Evolutionary conservation across 2,329 filamentous ascomycete species (phyloP).

Genomic region (Fusarium stilboides): DNA sequence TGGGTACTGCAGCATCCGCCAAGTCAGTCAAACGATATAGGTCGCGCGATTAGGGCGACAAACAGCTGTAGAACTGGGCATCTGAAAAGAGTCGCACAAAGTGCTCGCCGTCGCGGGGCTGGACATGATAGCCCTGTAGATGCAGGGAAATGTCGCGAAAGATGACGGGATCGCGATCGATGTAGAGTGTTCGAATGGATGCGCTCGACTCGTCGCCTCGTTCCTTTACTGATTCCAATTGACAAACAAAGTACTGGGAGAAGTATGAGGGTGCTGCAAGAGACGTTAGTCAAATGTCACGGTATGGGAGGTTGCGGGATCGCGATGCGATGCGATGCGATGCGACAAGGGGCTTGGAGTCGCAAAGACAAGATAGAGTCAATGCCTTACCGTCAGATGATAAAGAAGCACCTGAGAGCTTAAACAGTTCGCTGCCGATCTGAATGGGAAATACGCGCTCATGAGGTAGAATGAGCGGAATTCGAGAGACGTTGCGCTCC

Average conservation of each 20-base stretch:
- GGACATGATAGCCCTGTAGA: slow-evolving; percentile 91
- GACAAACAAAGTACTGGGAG: slow-evolving; percentile 91
- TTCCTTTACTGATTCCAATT: slow-evolving; percentile 76
- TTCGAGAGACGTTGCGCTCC: slow-evolving; percentile 60
- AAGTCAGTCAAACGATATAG: slow-evolving; percentile 2
- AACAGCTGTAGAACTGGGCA: slow-evolving; percentile 92
- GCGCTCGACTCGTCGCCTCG: slow-evolving; percentile 66
- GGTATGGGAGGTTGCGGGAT: neutral
- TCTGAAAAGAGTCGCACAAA: slow-evolving; percentile 95
- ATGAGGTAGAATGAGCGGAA: slow-evolving; percentile 74
- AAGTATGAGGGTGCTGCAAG: slow-evolving; percentile 91
- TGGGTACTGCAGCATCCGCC: slow-evolving; percentile 74
- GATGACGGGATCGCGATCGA: slow-evolving; percentile 91
- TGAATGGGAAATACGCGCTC: slow-evolving; percentile 83
- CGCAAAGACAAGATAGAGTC: slow-evolving; percentile 13
- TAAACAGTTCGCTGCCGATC: slow-evolving; percentile 80
- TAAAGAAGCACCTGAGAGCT: slow-evolving; percentile 80
- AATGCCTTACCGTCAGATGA: slow-evolving; percentile 76
- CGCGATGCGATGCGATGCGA: slow-evolving; percentile 5
- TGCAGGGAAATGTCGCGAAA: slow-evolving; percentile 93
- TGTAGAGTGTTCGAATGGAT: slow-evolving; percentile 86
- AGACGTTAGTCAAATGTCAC: slow-evolving; percentile 27
- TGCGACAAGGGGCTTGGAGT: neutral
- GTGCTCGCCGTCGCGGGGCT: slow-evolving; percentile 84
- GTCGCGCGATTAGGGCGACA: slow-evolving; percentile 50